phyloP scores from a whole-genome alignment of 805 yeast genomes.

The Ogataea paradorogensis region DNA sequence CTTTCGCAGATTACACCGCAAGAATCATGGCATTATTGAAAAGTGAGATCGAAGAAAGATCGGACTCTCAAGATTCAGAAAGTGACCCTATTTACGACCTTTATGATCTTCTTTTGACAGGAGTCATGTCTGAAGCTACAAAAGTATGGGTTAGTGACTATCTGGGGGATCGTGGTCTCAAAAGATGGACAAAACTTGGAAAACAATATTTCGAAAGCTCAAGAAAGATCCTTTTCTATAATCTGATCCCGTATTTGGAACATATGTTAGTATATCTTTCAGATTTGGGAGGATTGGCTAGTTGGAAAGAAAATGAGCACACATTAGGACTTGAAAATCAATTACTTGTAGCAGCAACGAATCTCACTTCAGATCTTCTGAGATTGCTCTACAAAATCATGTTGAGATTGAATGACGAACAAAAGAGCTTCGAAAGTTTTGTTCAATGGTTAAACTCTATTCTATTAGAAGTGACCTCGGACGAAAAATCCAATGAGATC shows the following conservation, averaged over 20 bases:
- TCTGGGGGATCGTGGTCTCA: constrained; percentile 64
- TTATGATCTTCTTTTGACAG: constrained; percentile 50
- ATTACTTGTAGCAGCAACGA: constrained; percentile 19
- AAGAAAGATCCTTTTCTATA: constrained; percentile 45
- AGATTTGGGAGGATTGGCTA: constrained; percentile 39
- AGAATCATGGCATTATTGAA: constrained; percentile 36
- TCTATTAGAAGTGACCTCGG: constrained; percentile 39
- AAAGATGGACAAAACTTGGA: constrained; percentile 52
- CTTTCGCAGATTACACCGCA: constrained; percentile 37
- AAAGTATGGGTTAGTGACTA: constrained; percentile 62
- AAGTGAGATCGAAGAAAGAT: constrained; percentile 32
- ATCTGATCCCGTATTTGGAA: constrained; percentile 55
- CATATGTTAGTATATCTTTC: constrained; percentile 46
- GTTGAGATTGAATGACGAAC: constrained; percentile 45
- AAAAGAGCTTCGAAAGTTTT: constrained; percentile 42
- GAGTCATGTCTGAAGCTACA: constrained; percentile 46
- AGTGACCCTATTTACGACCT: constrained; percentile 38
- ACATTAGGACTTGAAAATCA: constrained; percentile 19
- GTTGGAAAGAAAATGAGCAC: constrained; percentile 34
- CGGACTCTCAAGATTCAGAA: constrained; percentile 8
- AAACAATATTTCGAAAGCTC: constrained; percentile 48
- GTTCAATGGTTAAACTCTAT: constrained; percentile 42
- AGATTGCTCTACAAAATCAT: constrained; percentile 37
- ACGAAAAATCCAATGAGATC: constrained; percentile 26
- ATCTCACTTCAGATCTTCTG: constrained; percentile 26